A percentile compares a stretch with the other conserved stretches of the same genome.
Conservation (phyloP, 2,329 filamentous ascomycete species). For the Rutstroemia sp. region DNA sequence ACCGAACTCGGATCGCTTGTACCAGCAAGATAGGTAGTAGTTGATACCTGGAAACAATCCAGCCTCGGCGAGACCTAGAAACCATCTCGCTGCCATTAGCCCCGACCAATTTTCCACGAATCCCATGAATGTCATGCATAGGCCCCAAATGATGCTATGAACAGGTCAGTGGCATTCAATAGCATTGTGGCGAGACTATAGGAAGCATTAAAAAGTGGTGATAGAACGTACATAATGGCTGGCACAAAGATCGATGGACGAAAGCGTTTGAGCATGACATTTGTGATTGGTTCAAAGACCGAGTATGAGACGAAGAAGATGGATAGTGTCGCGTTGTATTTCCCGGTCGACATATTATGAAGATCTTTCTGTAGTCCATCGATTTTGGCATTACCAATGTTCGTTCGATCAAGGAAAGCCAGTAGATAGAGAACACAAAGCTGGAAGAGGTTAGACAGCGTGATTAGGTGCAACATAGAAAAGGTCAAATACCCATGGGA, state of each 20-base stretch:
- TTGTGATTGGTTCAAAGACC: slow-evolving; percentile 68
- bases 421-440: slow-evolving; percentile 69
- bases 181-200: not conserved
- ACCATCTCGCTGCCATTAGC: slow-evolving; percentile 36
- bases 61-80: slow-evolving; percentile 67
- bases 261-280: slow-evolving; percentile 64
- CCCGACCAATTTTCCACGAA: slow-evolving; percentile 27
- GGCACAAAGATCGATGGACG: slow-evolving; percentile 75
- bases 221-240: slow-evolving; percentile 61
- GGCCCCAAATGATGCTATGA: slow-evolving; percentile 54
- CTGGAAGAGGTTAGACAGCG: slow-evolving; percentile 23
- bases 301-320: slow-evolving; percentile 87
- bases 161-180: not conserved
- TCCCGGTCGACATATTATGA: slow-evolving; percentile 46
- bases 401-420: slow-evolving; percentile 69
- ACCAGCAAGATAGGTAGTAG: slow-evolving; percentile 82
- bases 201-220: slow-evolving; percentile 24
- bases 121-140: slow-evolving; percentile 51
- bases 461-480: not conserved
- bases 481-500: slow-evolving; percentile 43
- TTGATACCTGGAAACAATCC: slow-evolving; percentile 71
- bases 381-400: slow-evolving; percentile 70
- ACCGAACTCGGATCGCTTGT: slow-evolving; percentile 70
- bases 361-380: slow-evolving; percentile 54
- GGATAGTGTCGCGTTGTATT: slow-evolving; percentile 70